phyloP scores from a whole-genome alignment of 164 flowering plant species.

The Nymphaea colorata region DNA sequence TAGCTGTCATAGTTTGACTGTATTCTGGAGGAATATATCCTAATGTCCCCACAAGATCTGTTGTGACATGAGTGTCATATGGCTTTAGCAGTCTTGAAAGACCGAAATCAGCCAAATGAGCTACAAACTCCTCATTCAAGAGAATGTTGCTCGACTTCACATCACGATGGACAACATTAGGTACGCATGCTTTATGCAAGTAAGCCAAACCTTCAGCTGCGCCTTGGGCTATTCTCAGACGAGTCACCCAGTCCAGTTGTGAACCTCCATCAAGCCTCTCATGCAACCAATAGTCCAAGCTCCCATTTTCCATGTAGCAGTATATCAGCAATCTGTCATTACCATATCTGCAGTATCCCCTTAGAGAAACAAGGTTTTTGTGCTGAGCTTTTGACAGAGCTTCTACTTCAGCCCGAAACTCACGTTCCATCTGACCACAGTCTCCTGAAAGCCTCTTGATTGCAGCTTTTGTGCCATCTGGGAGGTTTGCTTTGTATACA shows the following conservation, averaged over 20 bases:
- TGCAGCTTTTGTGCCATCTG: slow-evolving; percentile 54
- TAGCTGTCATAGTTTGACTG: slow-evolving; percentile 59
- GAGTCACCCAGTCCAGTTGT: slow-evolving; percentile 46
- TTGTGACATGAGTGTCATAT: slow-evolving; percentile 66
- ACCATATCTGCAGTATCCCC: slow-evolving; percentile 49
- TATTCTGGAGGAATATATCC: slow-evolving; percentile 93
- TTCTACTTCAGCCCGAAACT: slow-evolving; percentile 73
- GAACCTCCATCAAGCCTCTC: slow-evolving; percentile 54
- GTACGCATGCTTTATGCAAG: slow-evolving; percentile 64
- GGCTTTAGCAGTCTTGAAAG: slow-evolving; percentile 65
- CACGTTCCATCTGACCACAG: slow-evolving; percentile 68
- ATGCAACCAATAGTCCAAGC: slow-evolving; percentile 87
- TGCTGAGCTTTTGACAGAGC: slow-evolving; percentile 71
- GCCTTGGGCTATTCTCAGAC: slow-evolving; percentile 61
- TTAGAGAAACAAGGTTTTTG: slow-evolving; percentile 62
- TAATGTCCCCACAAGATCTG: slow-evolving; percentile 77
- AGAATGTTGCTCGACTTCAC: slow-evolving; percentile 83
- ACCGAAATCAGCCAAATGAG: slow-evolving; percentile 86
- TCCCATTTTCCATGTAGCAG: slow-evolving; percentile 74
- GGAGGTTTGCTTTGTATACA: slow-evolving; percentile 60
- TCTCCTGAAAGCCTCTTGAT: slow-evolving; percentile 72
- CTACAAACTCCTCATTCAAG: slow-evolving; percentile 54
- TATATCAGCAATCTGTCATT: slow-evolving; percentile 57
- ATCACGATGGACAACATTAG: slow-evolving; percentile 71
- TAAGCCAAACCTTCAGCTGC: slow-evolving; percentile 65